These are phyloP conservation scores for Magnolia changhungtana DNA, from an alignment of 164 flowering plant species.

Conservation along the genomic window DNA sequence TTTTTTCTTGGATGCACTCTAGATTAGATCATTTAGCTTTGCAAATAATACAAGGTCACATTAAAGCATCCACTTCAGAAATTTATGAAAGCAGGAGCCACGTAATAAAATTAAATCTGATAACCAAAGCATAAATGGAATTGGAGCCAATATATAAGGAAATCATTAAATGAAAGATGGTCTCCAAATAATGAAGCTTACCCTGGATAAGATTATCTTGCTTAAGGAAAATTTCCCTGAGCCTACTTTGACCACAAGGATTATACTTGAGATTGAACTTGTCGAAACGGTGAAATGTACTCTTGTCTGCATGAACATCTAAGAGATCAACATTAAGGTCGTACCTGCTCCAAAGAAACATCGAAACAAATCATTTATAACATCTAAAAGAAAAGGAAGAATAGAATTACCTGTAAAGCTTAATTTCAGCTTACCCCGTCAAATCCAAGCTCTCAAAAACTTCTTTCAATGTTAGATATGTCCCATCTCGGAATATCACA, in stretches of 20 bases:
- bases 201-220: slow-evolving; percentile 99
- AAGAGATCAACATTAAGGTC: slow-evolving; percentile 97
- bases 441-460: slow-evolving; percentile 97
- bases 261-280: slow-evolving; percentile 98
- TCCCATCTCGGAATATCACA: slow-evolving; percentile 96
- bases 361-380: neutral
- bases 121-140: no score
- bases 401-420: neutral
- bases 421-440: slow-evolving; percentile 55
- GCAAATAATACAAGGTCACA: neutral
- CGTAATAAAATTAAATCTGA: neutral
- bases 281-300: slow-evolving; percentile 99
- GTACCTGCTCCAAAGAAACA: slow-evolving; percentile 52
- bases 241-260: slow-evolving; percentile 99
- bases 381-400: neutral
- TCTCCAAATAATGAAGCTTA: slow-evolving; percentile 10
- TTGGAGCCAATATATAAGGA: neutral
- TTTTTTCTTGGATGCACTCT: no score
- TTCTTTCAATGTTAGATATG: slow-evolving; percentile 87
- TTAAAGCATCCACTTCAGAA: neutral
- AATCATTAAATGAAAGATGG: neutral
- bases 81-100: neutral
- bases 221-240: slow-evolving; percentile 95
- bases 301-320: slow-evolving; percentile 99
- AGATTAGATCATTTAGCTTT: neutral